Evolutionary conservation across 2,329 filamentous ascomycete genomes (phyloP).

Genomic region (Mycogone perniciosa): DNA sequence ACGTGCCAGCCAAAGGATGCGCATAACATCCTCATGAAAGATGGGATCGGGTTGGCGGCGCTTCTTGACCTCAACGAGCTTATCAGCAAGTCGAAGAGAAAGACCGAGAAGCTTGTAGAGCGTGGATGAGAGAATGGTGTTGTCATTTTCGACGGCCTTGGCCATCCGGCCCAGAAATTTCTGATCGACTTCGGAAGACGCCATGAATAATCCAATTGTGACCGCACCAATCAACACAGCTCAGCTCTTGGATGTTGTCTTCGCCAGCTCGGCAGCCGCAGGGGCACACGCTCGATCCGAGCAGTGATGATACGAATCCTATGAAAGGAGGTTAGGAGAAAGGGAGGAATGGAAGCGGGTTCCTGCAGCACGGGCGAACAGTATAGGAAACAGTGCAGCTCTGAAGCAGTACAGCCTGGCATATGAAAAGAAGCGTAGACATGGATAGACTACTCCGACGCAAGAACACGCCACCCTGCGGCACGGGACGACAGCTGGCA

Average conservation of each 20-base stretch:
- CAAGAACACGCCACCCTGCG: slow-evolving; percentile 18
- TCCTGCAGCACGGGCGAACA: no score
- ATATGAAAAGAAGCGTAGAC: slow-evolving; percentile 18
- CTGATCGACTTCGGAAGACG: slow-evolving; percentile 93
- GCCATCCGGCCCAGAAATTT: slow-evolving; percentile 92
- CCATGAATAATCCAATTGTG: slow-evolving; percentile 51
- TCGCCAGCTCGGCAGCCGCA: no score
- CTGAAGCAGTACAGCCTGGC: slow-evolving; percentile 17
- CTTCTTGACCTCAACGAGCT: slow-evolving; percentile 76
- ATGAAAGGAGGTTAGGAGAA: no score
- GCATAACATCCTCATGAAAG: slow-evolving; percentile 72
- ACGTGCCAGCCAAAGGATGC: slow-evolving; percentile 91
- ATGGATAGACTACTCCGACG: slow-evolving; percentile 10
- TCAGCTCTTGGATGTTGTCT: no score
- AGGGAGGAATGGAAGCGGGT: no score
- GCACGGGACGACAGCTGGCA: slow-evolving; percentile 29
- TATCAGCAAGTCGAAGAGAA: slow-evolving; percentile 78
- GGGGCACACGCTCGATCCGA: no score
- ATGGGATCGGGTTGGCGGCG: slow-evolving; percentile 78
- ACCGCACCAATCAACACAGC: no score
- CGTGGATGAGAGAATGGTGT: slow-evolving; percentile 71
- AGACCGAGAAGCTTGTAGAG: slow-evolving; percentile 89
- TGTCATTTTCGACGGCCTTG: slow-evolving; percentile 68
- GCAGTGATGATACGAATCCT: no score
- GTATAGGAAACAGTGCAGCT: no score